Evolutionary conservation across 2,329 filamentous ascomycete species (phyloP), one percentile per base, ranked within the genome.

Genomic region (Rasamsonia emersonii): DNA sequence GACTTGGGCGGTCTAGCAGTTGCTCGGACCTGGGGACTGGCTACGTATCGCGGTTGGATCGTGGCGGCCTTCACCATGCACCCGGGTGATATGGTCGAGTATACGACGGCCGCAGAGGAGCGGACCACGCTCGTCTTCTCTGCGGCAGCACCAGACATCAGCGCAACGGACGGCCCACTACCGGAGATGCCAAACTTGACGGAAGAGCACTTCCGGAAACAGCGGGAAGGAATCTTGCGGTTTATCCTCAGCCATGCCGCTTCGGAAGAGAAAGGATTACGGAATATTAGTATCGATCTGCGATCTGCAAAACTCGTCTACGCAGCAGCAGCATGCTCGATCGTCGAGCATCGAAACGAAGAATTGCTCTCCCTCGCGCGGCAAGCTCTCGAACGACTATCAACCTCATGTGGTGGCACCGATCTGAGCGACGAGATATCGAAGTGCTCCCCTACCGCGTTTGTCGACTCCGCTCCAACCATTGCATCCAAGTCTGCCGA

Each of bases 41-140:
- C 65, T 8, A 66, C 68, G 11, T 46, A 66, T 11, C 59, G 63
- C 14, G 64, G 67, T 18, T 61, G 65, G 15, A 49, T 66, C 9
- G 71, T 68, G 4, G 59, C 61, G 3, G 70, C 65, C 34, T 57
- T 67, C 28, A 70, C 67, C 2, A 43, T 71, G 17, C 71, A 78
- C 45, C 73, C 73, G 0, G 69, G 64, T 3, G 67, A 76, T 45
- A 68, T 71, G 55, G 55, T 75, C 9, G 70, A 77, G 38, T 77
- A 77, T 44, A 61, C 62, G 1, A 68, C 68, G 5, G 50, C 59
- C 5, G 59, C 63, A 3, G 61, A 67, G 16, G 63, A 71, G 32
- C 50, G 52, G n/a, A 50, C 56, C 1, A 58, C 47, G 0, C 41
- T 72, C 6, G 36, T 60, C 1, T 62, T 65, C 35, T 46, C 47